phyloP scores from a whole-genome alignment of 805 yeast species.

The Sugiyamaella americana region DNA sequence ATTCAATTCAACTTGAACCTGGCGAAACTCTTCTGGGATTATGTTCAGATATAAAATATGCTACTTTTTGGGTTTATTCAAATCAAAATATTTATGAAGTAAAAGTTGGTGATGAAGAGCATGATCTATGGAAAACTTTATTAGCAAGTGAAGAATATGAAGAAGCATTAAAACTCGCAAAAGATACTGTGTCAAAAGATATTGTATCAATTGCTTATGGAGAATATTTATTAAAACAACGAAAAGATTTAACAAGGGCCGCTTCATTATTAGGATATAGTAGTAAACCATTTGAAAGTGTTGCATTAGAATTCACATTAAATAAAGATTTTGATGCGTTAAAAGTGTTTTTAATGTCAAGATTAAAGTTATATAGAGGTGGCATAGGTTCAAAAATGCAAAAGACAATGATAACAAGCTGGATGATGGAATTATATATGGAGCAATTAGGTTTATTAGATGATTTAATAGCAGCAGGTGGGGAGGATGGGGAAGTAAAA shows the following conservation, averaged over 20 bases:
- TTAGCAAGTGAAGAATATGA: constrained; percentile 51
- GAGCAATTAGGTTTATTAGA: constrained; percentile 43
- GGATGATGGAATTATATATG: constrained; percentile 58
- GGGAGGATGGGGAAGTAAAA: not conserved
- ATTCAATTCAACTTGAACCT: constrained; percentile 33
- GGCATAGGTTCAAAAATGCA: constrained; percentile 34
- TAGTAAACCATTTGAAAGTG: constrained; percentile 60
- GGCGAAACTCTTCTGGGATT: constrained; percentile 41
- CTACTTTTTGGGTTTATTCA: constrained; percentile 76
- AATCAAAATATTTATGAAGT: constrained; percentile 60
- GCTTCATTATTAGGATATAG: constrained; percentile 59
- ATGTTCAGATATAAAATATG: constrained; percentile 41
- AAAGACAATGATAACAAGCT: constrained; percentile 49
- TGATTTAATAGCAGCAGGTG: constrained; percentile 27
- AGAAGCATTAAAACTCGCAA: constrained; percentile 50
- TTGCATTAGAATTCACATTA: constrained; percentile 53
- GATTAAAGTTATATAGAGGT: constrained; percentile 29
- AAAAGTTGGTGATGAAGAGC: constrained; percentile 54
- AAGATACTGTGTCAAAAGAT: constrained; percentile 34
- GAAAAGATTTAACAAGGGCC: constrained; percentile 28
- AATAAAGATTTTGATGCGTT: constrained; percentile 39
- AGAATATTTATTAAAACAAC: constrained; percentile 35
- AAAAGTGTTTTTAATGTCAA: constrained; percentile 40
- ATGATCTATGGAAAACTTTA: constrained; percentile 67
- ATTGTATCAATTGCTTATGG: constrained; percentile 52